These are phyloP conservation scores for Ensete glaucum DNA, from an alignment of 176 grass and related monocot genomes.

Conservation along the genomic window DNA sequence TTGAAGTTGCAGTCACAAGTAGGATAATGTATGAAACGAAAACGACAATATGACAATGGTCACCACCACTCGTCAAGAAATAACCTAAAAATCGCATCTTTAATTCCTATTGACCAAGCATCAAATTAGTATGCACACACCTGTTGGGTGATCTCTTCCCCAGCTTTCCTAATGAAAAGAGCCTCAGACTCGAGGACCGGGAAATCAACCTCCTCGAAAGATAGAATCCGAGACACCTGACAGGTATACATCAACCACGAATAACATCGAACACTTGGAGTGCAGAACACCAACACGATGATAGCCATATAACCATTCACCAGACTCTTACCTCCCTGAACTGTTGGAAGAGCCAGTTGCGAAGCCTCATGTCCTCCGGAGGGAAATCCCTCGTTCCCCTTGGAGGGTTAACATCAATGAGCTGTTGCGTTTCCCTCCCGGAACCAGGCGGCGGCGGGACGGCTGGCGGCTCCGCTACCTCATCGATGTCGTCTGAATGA, in stretches of 20 bases:
- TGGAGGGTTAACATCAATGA: conserved; percentile 75
- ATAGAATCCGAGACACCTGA: conserved; percentile 55
- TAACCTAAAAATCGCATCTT: neutral
- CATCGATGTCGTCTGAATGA: conserved; percentile 26
- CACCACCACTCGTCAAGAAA: neutral
- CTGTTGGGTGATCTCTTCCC: conserved; percentile 83
- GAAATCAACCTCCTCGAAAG: conserved; percentile 90
- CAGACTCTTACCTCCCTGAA: conserved; percentile 51
- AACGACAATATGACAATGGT: too few species aligned
- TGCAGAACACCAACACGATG: conserved; percentile 1
- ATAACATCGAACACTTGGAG: conserved; percentile 30
- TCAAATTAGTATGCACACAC: conserved; percentile 9
- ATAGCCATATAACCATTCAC: neutral
- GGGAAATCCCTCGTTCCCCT: conserved; percentile 81
- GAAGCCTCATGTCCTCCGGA: conserved; percentile 78
- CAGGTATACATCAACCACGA: conserved; percentile 2
- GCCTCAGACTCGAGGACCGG: conserved; percentile 86
- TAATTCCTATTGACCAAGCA: neutral
- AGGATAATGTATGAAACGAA: too few species aligned
- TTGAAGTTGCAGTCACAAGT: too few species aligned
- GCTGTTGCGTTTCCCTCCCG: conserved; percentile 1
- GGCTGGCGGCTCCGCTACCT: neutral
- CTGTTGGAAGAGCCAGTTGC: conserved; percentile 73
- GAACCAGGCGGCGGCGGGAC: neutral
- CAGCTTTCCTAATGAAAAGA: conserved; percentile 73